A percentile compares a stretch with the other conserved stretches of the same genome.
Conservation (phyloP, 2,329 filamentous ascomycete species). For the Talaromyces sp. region DNA sequence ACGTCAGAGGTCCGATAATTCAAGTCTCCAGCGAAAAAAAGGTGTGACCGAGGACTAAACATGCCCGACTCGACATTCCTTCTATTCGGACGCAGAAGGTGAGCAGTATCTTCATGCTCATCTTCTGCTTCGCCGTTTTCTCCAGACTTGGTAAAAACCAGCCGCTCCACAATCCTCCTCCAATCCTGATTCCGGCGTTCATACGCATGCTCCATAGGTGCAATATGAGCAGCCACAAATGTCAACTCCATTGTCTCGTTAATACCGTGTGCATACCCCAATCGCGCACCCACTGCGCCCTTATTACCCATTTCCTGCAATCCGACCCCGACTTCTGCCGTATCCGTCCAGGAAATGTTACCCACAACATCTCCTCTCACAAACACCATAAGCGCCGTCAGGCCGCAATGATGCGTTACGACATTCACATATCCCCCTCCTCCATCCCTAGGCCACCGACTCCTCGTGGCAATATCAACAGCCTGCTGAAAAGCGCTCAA, state of each 20-base stretch:
- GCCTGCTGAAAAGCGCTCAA: slow-evolving; percentile 68
- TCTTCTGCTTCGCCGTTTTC: slow-evolving; percentile 31
- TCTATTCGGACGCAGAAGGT: slow-evolving; percentile 28
- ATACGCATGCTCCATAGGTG: slow-evolving; percentile 78
- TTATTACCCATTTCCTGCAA: slow-evolving; percentile 91
- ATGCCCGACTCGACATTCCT: slow-evolving; percentile 46
- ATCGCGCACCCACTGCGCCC: slow-evolving; percentile 76
- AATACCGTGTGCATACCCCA: slow-evolving; percentile 54
- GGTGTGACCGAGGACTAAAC: slow-evolving; percentile 69
- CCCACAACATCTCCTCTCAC: slow-evolving; percentile 59
- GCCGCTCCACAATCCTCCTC: slow-evolving; percentile 73
- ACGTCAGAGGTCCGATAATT: slow-evolving; percentile 84
- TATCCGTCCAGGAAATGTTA: slow-evolving; percentile 64
- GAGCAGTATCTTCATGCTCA: slow-evolving; percentile 30
- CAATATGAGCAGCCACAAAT: slow-evolving; percentile 83
- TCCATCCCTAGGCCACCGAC: slow-evolving; percentile 29
- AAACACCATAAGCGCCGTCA: slow-evolving; percentile 88
- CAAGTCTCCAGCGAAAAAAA: slow-evolving; percentile 87
- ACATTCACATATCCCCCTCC: slow-evolving; percentile 62
- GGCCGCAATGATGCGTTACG: slow-evolving; percentile 71
- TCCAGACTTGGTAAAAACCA: slow-evolving; percentile 62
- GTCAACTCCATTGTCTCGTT: slow-evolving; percentile 63
- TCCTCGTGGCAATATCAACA: slow-evolving; percentile 64
- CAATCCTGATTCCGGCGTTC: slow-evolving; percentile 80
- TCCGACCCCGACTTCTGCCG: slow-evolving; percentile 81